Evolutionary conservation across 225 moss, liverwort and hornwort genomes (phyloP), one percentile per base, ranked within the genome.

Genomic region (Straminergon stramineum): DNA sequence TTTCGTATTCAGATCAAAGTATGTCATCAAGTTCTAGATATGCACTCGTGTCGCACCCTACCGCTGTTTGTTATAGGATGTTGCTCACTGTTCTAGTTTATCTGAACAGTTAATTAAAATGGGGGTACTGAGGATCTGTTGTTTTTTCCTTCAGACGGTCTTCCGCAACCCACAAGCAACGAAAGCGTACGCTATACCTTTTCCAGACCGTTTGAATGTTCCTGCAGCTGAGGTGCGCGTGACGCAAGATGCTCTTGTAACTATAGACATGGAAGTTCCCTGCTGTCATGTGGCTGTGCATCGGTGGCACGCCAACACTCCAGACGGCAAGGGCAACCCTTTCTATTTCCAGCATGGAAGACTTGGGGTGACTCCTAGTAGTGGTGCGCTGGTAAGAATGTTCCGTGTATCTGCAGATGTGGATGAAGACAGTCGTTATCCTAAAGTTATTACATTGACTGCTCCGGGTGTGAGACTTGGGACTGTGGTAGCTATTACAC

Each of bases 281-380:
- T 95, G 97, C 87, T 97, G 99, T 89, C 96, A 97, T 91, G 92
- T 99, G 82, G 99, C 97, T 81, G 95, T 95, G 89, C 99, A 99
- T 89, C 96, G 94, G 91, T 99, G 99, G 99, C 97, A 96, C 86
- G 95, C 99, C 66, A 99, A 99, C 85, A 97, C 95, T 83, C 99
- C 97, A 65, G 99, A 99, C 90, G 96, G 96, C 79, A 96, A 95
- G 80, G 96, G 97, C 62, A 96, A 96, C 52, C 99, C 99, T 41
- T 99, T 99, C 75, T 90, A 91, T 80, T 96, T 99, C 83, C 97
- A 97, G 82, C 97, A 97, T 94, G 97, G 97, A 79, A 96, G 89
- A 93, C 94, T 95, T 43, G 92, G 91, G 85, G 57, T 89, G 79
- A 89, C 92, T 93, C 88, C 94, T 58, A 96, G 80, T 88, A 95